Base-by-base conservation (phyloP, 73 alveolate species). In the Paramecium pentaurelia region DNA sequence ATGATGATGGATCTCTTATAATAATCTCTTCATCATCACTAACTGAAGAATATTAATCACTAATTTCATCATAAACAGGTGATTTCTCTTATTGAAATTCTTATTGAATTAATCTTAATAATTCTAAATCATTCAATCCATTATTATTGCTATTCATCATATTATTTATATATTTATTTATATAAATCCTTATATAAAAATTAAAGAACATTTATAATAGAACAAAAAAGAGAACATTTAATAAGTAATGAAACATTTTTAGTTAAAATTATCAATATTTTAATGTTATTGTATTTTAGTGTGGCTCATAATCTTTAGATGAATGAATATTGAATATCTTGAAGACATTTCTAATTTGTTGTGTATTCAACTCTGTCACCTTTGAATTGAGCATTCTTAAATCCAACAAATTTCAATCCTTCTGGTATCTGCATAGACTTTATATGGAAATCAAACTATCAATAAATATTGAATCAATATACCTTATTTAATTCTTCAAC, bases 401-500 rank as follows among this genome's bases (percentile, higher is more conserved):
- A 75, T 5, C 88, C 88, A 14, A 42, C 60, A 36, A 75, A 75
- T 42, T 75, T 75, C 60, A 75, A 22, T 75, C 88, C 88, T 36
- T 75, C 88, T 12, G 88, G 88, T 36, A 75, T 38, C 30, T 75
- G 38, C 47, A 75, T 42, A 38, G 88, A 75, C n/a, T 75, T 75
- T 9, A 75, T 75, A 11, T 75, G 34, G 40, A 75, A 75, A 36
- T 75, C 88, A 38, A 75, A 75, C 88, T 42, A 38, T 30, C 47
- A 14, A 75, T 75, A 36, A 38, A 36, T 30, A 38, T 3, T n/a
- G 36, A 11, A 36, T n/a, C 4, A 22, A 22, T 54, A 36, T 75
- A 75, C 88, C 20, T 75, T 42, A 9, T 75, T 75, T 38, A 75
- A 75, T 38, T 36, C 58, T 18, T 75, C 88, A 10, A 42, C 68